phyloP scores from a whole-genome alignment of 768 basidiomycete genomes.

The Termitomyces sp. region DNA sequence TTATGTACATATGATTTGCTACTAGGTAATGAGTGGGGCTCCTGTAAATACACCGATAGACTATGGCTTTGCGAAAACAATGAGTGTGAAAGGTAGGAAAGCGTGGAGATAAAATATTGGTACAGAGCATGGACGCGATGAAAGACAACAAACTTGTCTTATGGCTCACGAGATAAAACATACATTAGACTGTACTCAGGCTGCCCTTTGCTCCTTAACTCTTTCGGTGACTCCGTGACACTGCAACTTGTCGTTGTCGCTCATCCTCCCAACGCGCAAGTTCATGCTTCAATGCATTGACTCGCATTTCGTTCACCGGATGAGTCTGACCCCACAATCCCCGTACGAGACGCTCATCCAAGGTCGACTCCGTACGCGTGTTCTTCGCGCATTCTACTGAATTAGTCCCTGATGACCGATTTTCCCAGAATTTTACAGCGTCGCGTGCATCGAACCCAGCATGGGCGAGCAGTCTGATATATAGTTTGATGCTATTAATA shows the following conservation, averaged over 20 bases:
- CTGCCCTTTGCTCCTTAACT: neutral
- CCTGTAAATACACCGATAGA: neutral
- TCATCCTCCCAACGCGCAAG: conserved; percentile 66
- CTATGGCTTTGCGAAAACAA: neutral
- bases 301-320: conserved; percentile 63
- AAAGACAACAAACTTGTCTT: too few species aligned
- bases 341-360: conserved; percentile 25
- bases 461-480: conserved; percentile 75
- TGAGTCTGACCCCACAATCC: conserved; percentile 56
- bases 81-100: neutral
- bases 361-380: conserved; percentile 2
- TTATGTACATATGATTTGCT: neutral
- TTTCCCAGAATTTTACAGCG: conserved; percentile 83
- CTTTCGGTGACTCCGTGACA: neutral
- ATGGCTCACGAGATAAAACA: neutral
- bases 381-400: conserved; percentile 39
- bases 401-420: conserved; percentile 33
- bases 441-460: conserved; percentile 85
- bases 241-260: conserved; percentile 24
- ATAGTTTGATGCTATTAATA: neutral
- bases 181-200: too few species aligned
- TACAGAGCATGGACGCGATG: neutral
- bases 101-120: neutral
- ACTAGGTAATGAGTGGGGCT: neutral
- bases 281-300: conserved; percentile 58